phyloP scores from a whole-genome alignment of 495 filamentous ascomycete species.

The Penicillium mononematosum region DNA sequence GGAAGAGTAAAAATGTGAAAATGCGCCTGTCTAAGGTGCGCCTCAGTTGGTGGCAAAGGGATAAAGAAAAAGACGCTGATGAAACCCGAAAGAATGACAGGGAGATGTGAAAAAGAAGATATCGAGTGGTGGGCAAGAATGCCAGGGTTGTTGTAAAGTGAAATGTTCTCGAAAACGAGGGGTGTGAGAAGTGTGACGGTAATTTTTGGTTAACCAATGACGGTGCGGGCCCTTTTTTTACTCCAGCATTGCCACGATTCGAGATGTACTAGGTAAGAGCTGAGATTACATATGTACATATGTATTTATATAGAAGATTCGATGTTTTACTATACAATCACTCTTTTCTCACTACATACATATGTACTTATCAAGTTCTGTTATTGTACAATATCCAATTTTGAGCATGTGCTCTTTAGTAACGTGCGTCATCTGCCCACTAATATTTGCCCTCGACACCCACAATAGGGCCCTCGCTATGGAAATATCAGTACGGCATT shows the following conservation, averaged over 20 bases:
- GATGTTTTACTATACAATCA: background rate
- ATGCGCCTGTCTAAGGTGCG: slow-evolving; percentile 24
- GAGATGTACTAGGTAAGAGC: background rate
- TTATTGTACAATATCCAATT: background rate
- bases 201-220: slow-evolving; percentile 32
- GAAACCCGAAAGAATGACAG: slow-evolving; percentile 20
- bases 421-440: slow-evolving; percentile 10
- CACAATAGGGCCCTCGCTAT: slow-evolving; percentile 3
- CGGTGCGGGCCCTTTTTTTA: slow-evolving; percentile 25
- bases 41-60: slow-evolving; percentile 9
- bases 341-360: background rate
- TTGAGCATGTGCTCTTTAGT: slow-evolving; percentile 1
- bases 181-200: slow-evolving; percentile 32
- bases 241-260: slow-evolving; percentile 4
- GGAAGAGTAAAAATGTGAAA: slow-evolving; percentile 23
- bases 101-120: slow-evolving; percentile 4
- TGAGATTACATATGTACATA: background rate
- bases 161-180: slow-evolving; percentile 32
- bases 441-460: slow-evolving; percentile 5
- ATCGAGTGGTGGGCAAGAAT: slow-evolving; percentile 7
- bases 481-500: background rate
- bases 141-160: slow-evolving; percentile 17
- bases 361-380: no score
- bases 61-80: slow-evolving; percentile 21
- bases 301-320: background rate